phyloP scores from a whole-genome alignment of 2,329 filamentous ascomycete species.

The Lecanicillium sp. region DNA sequence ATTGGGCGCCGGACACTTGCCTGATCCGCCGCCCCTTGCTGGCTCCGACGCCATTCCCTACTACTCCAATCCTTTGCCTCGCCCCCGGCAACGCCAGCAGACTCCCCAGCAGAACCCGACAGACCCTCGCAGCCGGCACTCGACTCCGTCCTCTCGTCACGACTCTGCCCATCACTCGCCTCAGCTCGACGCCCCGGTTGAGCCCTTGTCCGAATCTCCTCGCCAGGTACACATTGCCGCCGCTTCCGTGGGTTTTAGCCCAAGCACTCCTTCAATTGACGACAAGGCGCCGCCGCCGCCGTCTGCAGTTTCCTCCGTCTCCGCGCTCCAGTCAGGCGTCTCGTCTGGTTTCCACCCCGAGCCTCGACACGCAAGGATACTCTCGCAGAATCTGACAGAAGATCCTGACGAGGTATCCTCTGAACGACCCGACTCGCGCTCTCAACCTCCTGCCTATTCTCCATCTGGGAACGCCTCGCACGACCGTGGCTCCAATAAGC shows the following conservation, averaged over 20 bases:
- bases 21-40: slow-evolving; percentile 6
- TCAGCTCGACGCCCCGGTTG: slow-evolving; percentile 46
- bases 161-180: slow-evolving; percentile 35
- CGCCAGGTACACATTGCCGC: slow-evolving; percentile 36
- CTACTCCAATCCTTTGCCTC: slow-evolving; percentile 1
- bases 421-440: slow-evolving; percentile 18
- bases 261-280: slow-evolving; percentile 22
- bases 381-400: slow-evolving; percentile 42
- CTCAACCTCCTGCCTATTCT: slow-evolving; percentile 20
- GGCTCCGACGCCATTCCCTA: slow-evolving; percentile 6
- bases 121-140: not conserved
- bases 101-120: not conserved
- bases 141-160: slow-evolving; percentile 38
- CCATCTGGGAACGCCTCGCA: no score
- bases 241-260: slow-evolving; percentile 39
- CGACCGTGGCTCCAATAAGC: slow-evolving; percentile 16
- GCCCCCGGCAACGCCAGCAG: slow-evolving; percentile 6
- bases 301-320: slow-evolving; percentile 17
- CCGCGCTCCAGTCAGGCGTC: slow-evolving; percentile 32
- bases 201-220: slow-evolving; percentile 29
- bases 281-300: slow-evolving; percentile 6
- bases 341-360: slow-evolving; percentile 6
- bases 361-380: slow-evolving; percentile 22
- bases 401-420: slow-evolving; percentile 32
- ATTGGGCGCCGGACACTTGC: slow-evolving; percentile 8